A percentile compares a stretch with the other conserved stretches of the same genome.
Evolutionary conservation across 805 yeast species (phyloP).

Genomic region (Starmerella scarabaei): DNA sequence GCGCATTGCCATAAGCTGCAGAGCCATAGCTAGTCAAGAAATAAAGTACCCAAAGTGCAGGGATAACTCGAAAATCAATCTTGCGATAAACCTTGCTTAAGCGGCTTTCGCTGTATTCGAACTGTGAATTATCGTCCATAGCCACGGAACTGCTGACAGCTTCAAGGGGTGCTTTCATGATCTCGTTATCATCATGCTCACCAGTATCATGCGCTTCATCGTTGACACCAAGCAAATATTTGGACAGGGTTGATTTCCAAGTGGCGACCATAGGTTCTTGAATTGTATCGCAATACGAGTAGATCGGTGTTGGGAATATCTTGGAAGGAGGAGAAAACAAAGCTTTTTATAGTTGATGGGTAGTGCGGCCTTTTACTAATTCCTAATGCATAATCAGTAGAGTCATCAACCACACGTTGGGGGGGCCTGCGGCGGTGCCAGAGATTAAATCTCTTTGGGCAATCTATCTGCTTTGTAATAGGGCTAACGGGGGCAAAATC

Average conservation of each 20-base stretch:
- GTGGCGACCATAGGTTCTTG: no score
- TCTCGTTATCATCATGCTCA: not conserved
- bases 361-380: no score
- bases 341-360: no score
- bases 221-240: not conserved
- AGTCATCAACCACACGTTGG: no score
- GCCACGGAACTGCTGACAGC: not conserved
- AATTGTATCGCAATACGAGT: no score
- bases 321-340: no score
- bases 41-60: conserved; percentile 69
- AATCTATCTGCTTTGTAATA: no score
- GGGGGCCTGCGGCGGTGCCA: no score
- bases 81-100: conserved; percentile 34
- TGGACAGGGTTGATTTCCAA: not conserved
- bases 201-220: not conserved
- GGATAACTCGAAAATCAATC: conserved; percentile 59
- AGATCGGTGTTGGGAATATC: no score
- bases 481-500: no score
- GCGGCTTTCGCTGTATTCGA: not conserved
- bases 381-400: no score
- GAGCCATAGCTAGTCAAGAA: conserved; percentile 69
- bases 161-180: not conserved
- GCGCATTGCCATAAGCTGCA: conserved; percentile 61
- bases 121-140: not conserved
- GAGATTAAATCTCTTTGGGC: no score